Percentiles rank a stretch among this genome's conserved stretches.
These are phyloP conservation scores for Tricholoma flavovirens DNA, from an alignment of 768 basidiomycete species.

Conservation along the genomic window DNA sequence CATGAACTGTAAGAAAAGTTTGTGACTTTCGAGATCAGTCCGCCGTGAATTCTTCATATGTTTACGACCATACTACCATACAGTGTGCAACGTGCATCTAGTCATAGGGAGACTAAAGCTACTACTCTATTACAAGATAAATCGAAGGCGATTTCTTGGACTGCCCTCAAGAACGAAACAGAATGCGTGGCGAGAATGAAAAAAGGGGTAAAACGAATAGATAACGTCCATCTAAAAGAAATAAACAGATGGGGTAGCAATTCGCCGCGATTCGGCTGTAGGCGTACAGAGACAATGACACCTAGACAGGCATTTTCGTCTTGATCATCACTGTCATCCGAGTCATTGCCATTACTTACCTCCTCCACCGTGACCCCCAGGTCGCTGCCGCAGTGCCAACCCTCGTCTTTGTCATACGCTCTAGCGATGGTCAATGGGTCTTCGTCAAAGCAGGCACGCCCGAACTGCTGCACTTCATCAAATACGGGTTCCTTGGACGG, in stretches of 20 bases:
- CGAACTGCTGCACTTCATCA: conserved; percentile 10
- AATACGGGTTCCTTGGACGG: not conserved
- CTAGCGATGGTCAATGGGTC: conserved; percentile 50
- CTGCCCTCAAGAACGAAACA: not conserved
- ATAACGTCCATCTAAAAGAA: not conserved
- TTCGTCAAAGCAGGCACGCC: conserved; percentile 34
- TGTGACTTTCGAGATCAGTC: too few species aligned
- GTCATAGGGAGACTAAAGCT: not conserved
- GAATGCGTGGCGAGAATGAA: not conserved
- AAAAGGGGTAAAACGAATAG: not conserved
- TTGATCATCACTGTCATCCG: not conserved
- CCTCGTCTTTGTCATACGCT: conserved; percentile 20
- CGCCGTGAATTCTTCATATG: too few species aligned
- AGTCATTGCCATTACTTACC: too few species aligned
- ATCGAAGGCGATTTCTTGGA: not conserved
- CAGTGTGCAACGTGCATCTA: conserved; percentile 1
- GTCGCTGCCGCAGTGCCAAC: conserved; percentile 16
- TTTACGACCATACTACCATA: too few species aligned
- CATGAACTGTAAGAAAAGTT: too few species aligned
- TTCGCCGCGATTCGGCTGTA: not conserved
- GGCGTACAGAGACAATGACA: too few species aligned
- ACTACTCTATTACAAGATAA: not conserved
- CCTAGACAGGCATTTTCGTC: too few species aligned
- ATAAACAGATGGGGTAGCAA: not conserved
- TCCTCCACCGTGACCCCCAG: conserved; percentile 24